Percentiles rank a stretch among this genome's conserved stretches.
Evolutionary conservation across 139 green algal species (phyloP).

Genomic region (Haematococcus lacustris): DNA sequence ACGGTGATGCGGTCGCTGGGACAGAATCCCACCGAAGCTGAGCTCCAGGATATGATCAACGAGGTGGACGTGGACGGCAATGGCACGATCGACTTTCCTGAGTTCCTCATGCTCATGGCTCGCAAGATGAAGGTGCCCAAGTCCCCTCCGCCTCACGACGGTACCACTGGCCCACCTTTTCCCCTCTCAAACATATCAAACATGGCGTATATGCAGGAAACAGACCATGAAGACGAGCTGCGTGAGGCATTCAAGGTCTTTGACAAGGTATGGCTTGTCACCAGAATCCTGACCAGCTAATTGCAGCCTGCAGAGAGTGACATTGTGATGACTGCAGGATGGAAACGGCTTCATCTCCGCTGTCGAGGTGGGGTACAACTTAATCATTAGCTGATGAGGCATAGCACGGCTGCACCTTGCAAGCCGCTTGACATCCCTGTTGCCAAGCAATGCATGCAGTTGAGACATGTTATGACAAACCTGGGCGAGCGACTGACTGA

Average conservation of each 20-base stretch:
- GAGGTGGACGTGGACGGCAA: constrained; percentile 98
- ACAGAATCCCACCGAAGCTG: constrained; percentile 98
- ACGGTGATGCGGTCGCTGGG: constrained; percentile 98
- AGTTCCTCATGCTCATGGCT: constrained; percentile 98
- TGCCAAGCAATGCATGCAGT: constrained; percentile 48
- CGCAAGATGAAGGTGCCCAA: constrained; percentile 93
- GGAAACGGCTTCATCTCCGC: constrained; percentile 98
- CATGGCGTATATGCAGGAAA: constrained; percentile 49
- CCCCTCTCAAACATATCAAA: neutral
- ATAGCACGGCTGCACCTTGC: too few species aligned
- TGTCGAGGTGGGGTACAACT: constrained; percentile 90
- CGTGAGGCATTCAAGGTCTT: constrained; percentile 99
- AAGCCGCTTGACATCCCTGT: too few species aligned
- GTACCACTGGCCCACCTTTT: neutral
- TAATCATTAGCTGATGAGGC: too few species aligned
- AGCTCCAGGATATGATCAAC: constrained; percentile 99
- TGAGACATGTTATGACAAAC: constrained; percentile 98
- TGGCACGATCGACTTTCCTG: constrained; percentile 98
- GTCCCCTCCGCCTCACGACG: neutral
- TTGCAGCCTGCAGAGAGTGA: too few species aligned
- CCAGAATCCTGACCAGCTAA: too few species aligned
- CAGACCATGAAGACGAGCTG: constrained; percentile 96
- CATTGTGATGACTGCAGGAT: too few species aligned
- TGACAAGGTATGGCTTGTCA: too few species aligned
- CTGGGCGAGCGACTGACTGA: constrained; percentile 96